phyloP scores from a whole-genome alignment of 192 early-diverging fungal species.

The Endogone sp. region DNA sequence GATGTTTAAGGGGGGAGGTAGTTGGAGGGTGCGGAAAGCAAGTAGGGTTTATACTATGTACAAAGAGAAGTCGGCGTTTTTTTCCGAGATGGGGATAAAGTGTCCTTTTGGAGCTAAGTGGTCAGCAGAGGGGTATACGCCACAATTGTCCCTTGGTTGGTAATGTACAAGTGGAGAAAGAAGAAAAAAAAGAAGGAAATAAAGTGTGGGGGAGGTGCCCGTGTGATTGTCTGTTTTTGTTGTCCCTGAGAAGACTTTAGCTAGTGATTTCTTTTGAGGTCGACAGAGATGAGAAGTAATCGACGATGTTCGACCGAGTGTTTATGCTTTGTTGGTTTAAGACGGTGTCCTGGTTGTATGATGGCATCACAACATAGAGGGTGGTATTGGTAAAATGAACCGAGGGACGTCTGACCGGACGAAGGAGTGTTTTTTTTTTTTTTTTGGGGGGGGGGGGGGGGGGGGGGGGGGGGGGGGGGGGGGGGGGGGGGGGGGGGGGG shows the following conservation, averaged over 20 bases:
- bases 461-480: too few species aligned
- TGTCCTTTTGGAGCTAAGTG: neutral
- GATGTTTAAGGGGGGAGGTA: neutral
- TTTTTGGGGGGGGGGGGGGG: too few species aligned
- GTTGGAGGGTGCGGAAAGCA: neutral
- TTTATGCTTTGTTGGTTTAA: neutral
- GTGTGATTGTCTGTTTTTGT: neutral
- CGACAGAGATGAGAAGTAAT: neutral
- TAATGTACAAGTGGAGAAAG: neutral
- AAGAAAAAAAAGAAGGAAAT: neutral
- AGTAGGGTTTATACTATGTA: neutral
- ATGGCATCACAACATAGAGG: neutral
- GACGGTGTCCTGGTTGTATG: neutral
- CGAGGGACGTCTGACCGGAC: too few species aligned
- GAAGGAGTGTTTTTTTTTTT: too few species aligned
- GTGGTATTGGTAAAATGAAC: neutral
- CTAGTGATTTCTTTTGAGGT: neutral
- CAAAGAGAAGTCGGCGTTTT: neutral
- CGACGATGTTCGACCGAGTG: neutral
- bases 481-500: too few species aligned
- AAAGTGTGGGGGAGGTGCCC: neutral
- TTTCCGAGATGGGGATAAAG: neutral
- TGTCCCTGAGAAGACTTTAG: neutral
- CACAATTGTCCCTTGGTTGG: neutral
- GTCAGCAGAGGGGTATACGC: neutral